Percentiles rank a stretch among this genome's conserved stretches.
Conservation (phyloP, 805 yeast genomes). For the Kuraishia capsulata region DNA sequence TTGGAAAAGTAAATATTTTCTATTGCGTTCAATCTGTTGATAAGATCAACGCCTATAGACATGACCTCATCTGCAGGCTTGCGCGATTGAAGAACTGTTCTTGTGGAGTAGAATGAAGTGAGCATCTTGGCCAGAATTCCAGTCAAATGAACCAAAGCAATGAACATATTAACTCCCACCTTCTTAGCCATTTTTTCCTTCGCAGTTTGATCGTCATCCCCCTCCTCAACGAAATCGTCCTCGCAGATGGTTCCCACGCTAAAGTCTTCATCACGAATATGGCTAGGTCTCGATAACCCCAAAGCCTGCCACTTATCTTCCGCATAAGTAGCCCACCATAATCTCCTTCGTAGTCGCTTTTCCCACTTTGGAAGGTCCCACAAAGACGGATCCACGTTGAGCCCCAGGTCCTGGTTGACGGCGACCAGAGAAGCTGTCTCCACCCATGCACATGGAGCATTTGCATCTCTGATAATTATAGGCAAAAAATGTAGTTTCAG, state of each 20-base stretch:
- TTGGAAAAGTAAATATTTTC: not conserved
- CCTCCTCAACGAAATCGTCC: not conserved
- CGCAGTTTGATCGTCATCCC: not conserved
- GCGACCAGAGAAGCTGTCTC: constrained; percentile 2
- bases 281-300: constrained; percentile 20
- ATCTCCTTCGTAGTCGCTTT: constrained; percentile 18
- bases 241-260: not conserved
- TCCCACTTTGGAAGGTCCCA: constrained; percentile 23
- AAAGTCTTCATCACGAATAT: not conserved
- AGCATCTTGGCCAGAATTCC: not conserved
- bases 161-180: not conserved
- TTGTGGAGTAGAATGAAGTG: not conserved
- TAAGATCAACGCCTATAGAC: not conserved
- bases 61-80: not conserved
- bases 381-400: constrained; percentile 16
- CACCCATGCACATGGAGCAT: constrained; percentile 4
- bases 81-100: not conserved
- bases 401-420: not conserved
- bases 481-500: constrained; percentile 6
- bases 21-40: not conserved
- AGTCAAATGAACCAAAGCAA: not conserved
- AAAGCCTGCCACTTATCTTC: constrained; percentile 26
- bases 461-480: constrained; percentile 5
- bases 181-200: not conserved
- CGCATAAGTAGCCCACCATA: constrained; percentile 23